Evolutionary conservation across 1,284 basidiomycete genomes (phyloP).

Genomic region (Ustilago sp.): DNA sequence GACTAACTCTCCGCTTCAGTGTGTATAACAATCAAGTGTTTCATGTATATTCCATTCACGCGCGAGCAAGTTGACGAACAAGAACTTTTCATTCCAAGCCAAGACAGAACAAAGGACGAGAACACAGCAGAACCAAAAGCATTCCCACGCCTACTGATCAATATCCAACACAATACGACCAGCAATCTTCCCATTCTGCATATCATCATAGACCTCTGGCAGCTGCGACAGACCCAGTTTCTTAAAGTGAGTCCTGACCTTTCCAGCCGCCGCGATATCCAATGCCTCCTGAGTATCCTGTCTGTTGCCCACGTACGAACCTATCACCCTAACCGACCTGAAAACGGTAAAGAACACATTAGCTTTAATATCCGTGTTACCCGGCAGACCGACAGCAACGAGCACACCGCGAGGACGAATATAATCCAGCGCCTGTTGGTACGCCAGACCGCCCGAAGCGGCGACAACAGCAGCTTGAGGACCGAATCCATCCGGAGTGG

Average conservation of each 20-base stretch:
- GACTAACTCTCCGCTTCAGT: neutral
- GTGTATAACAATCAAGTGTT: neutral
- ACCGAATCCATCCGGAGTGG: slow-evolving; percentile 77
- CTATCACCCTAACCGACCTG: slow-evolving; percentile 77
- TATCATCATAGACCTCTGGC: slow-evolving; percentile 73
- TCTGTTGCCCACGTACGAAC: slow-evolving; percentile 78
- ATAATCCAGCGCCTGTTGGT: slow-evolving; percentile 76
- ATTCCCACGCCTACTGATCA: slow-evolving; percentile 34
- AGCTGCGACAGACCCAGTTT: slow-evolving; percentile 75
- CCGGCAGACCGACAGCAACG: slow-evolving; percentile 82
- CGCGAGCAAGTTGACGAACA: neutral
- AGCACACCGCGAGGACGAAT: slow-evolving; percentile 76
- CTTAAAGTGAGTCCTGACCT: slow-evolving; percentile 76
- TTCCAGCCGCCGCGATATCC: slow-evolving; percentile 77
- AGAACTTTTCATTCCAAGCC: neutral
- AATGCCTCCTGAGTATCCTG: slow-evolving; percentile 73
- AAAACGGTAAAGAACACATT: slow-evolving; percentile 77
- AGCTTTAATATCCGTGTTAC: slow-evolving; percentile 75
- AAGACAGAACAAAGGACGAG: neutral
- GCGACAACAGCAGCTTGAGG: slow-evolving; percentile 75
- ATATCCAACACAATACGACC: slow-evolving; percentile 77
- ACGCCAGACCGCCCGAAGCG: slow-evolving; percentile 73
- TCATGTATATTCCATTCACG: no score
- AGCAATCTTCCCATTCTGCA: slow-evolving; percentile 75
- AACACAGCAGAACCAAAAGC: neutral